These are phyloP conservation scores for Paramyrothecium sp. DNA, from an alignment of 2,329 filamentous ascomycete species.

Conservation along the genomic window DNA sequence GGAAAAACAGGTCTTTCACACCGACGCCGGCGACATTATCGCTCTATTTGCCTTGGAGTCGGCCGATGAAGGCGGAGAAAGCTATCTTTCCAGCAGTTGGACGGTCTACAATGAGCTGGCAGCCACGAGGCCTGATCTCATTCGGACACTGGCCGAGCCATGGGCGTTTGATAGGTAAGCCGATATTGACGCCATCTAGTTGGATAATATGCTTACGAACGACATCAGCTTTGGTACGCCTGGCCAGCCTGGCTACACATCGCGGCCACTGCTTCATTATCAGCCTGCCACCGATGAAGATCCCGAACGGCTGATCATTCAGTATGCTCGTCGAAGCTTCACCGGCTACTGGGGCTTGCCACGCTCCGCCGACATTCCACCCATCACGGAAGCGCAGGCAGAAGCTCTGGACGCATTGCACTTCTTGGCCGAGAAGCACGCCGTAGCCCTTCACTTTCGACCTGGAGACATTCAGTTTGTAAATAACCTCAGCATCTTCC, in stretches of 20 bases:
- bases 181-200: too few relatives aligned
- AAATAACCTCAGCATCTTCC: slow-evolving; percentile 53
- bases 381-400: slow-evolving; percentile 49
- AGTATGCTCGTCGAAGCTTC: slow-evolving; percentile 56
- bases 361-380: slow-evolving; percentile 51
- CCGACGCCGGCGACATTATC: slow-evolving; percentile 57
- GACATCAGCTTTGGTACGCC: slow-evolving; percentile 45
- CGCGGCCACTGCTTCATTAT: slow-evolving; percentile 53
- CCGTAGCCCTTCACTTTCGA: slow-evolving; percentile 40
- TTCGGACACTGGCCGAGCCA: slow-evolving; percentile 49
- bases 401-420: slow-evolving; percentile 51
- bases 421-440: slow-evolving; percentile 41
- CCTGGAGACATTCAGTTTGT: slow-evolving; percentile 52
- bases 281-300: slow-evolving; percentile 39
- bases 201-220: neutral
- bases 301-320: slow-evolving; percentile 52
- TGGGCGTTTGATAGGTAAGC: slow-evolving; percentile 38
- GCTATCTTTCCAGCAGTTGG: slow-evolving; percentile 55
- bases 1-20: slow-evolving; percentile 62
- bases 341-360: slow-evolving; percentile 53
- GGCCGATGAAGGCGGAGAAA: slow-evolving; percentile 49
- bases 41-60: slow-evolving; percentile 55
- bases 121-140: slow-evolving; percentile 53
- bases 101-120: slow-evolving; percentile 63
- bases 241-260: slow-evolving; percentile 34